Evolutionary conservation across 352 stramenopile genomes (phyloP).

Genomic region (Phytophthora idaei): DNA sequence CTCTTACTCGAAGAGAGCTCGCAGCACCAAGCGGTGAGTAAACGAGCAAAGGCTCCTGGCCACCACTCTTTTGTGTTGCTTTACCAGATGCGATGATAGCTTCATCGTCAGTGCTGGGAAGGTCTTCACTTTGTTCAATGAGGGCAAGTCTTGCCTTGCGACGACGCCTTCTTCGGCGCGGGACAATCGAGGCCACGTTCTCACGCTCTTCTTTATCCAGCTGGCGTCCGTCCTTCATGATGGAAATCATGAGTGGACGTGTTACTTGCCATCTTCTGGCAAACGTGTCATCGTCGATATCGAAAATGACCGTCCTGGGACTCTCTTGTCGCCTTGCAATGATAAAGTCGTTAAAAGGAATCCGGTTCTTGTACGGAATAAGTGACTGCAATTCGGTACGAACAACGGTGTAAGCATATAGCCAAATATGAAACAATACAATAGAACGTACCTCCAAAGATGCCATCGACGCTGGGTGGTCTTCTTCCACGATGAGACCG

Average conservation of each 20-base stretch:
- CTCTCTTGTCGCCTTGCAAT: conserved; percentile 32
- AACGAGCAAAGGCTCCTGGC: conserved; percentile 23
- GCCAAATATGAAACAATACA: neutral
- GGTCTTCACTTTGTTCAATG: conserved; percentile 7
- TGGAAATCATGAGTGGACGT: conserved; percentile 51
- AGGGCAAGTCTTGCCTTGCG: conserved; percentile 4
- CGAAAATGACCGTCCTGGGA: conserved; percentile 49
- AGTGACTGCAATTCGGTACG: conserved; percentile 29
- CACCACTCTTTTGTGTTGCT: neutral
- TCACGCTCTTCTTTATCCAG: conserved; percentile 47
- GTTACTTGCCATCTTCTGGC: conserved; percentile 47
- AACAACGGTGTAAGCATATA: conserved; percentile 1
- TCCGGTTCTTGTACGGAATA: conserved; percentile 48
- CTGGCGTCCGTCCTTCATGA: conserved; percentile 51
- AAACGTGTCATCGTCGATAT: conserved; percentile 58
- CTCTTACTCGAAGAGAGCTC: conserved; percentile 23
- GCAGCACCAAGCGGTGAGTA: conserved; percentile 37
- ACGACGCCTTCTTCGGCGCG: conserved; percentile 15
- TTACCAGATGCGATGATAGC: neutral
- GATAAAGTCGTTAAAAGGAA: conserved; percentile 70
- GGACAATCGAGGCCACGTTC: conserved; percentile 28
- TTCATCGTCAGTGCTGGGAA: conserved; percentile 19
- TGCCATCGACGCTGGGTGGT: conserved; percentile 40
- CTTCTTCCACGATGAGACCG: conserved; percentile 59
- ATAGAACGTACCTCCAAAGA: conserved; percentile 27